These are phyloP conservation scores for Tympanopsis confertula DNA, from an alignment of 2,329 filamentous ascomycete species.

Conservation along the genomic window DNA sequence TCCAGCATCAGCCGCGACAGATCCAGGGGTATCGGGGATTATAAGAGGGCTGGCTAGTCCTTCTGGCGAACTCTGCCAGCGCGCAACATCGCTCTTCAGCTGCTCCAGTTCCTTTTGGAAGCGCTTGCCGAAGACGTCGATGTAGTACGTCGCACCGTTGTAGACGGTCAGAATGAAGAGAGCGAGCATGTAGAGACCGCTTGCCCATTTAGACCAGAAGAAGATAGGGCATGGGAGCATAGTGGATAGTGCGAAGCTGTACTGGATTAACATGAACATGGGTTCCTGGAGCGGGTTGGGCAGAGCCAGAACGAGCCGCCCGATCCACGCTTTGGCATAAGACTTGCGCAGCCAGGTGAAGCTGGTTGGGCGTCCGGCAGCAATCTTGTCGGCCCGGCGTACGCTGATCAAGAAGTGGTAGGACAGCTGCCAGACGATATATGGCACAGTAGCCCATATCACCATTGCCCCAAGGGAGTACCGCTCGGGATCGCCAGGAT, in stretches of 20 bases:
- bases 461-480: constrained; percentile 80
- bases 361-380: constrained; percentile 84
- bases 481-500: constrained; percentile 63
- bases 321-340: constrained; percentile 82
- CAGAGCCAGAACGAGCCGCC: constrained; percentile 69
- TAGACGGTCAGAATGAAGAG: constrained; percentile 95
- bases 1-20: too few relatives aligned
- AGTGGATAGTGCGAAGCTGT: constrained; percentile 76
- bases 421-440: constrained; percentile 79
- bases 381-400: constrained; percentile 88
- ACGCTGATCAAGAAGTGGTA: constrained; percentile 97
- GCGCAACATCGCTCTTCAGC: constrained; percentile 76
- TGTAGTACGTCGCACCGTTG: constrained; percentile 95
- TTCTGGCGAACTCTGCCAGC: constrained; percentile 63
- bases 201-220: constrained; percentile 81
- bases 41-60: not conserved
- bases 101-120: constrained; percentile 94
- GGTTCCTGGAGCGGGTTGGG: constrained; percentile 69
- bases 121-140: constrained; percentile 90
- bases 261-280: constrained; percentile 94
- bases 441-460: constrained; percentile 84
- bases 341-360: constrained; percentile 94
- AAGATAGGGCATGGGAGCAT: constrained; percentile 92
- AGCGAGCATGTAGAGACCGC: constrained; percentile 60
- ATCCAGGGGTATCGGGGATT: too few relatives aligned